Evolutionary conservation across 2,329 filamentous ascomycete species (phyloP).

Genomic region (Cryoendolithus antarcticus): DNA sequence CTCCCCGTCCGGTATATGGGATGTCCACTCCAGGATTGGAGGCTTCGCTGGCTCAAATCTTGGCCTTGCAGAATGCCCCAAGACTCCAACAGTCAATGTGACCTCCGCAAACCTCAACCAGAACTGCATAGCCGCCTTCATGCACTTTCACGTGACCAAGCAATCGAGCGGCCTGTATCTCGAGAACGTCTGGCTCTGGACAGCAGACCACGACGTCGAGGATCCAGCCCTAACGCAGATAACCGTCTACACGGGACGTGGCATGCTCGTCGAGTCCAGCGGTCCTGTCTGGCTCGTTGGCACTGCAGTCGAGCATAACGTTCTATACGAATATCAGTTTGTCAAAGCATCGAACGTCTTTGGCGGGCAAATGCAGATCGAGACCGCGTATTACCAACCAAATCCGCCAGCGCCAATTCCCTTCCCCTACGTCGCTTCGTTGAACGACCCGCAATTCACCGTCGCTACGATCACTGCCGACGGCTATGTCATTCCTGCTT

Average conservation of each 20-base stretch:
- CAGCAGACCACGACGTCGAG: slow-evolving; percentile 84
- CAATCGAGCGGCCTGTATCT: slow-evolving; percentile 55
- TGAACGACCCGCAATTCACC: slow-evolving; percentile 57
- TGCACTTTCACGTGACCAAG: slow-evolving; percentile 33
- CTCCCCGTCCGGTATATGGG: slow-evolving; percentile 44
- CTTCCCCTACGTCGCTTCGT: slow-evolving; percentile 47
- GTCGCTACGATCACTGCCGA: slow-evolving; percentile 27
- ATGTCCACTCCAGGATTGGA: slow-evolving; percentile 39
- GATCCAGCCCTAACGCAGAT: slow-evolving; percentile 58
- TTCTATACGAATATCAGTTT: slow-evolving; percentile 71
- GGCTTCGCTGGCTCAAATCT: slow-evolving; percentile 40
- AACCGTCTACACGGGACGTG: slow-evolving; percentile 82
- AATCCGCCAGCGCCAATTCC: slow-evolving; percentile 63
- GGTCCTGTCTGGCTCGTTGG: slow-evolving; percentile 45
- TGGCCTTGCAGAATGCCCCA: slow-evolving; percentile 30
- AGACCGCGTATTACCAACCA: slow-evolving; percentile 76
- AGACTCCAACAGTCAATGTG: slow-evolving; percentile 11
- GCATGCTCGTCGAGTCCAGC: slow-evolving; percentile 68
- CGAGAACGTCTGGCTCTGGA: slow-evolving; percentile 90
- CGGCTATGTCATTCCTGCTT: slow-evolving; percentile 18
- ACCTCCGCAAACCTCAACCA: slow-evolving; percentile 9
- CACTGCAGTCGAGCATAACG: slow-evolving; percentile 50
- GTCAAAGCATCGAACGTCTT: slow-evolving; percentile 64
- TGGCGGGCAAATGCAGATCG: slow-evolving; percentile 56
- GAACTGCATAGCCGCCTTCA: slow-evolving; percentile 20